A percentile compares a stretch with the other conserved stretches of the same genome.
Evolutionary conservation across 148 eudicot species (phyloP).

Genomic region (Heliamphora exappendiculata): DNA sequence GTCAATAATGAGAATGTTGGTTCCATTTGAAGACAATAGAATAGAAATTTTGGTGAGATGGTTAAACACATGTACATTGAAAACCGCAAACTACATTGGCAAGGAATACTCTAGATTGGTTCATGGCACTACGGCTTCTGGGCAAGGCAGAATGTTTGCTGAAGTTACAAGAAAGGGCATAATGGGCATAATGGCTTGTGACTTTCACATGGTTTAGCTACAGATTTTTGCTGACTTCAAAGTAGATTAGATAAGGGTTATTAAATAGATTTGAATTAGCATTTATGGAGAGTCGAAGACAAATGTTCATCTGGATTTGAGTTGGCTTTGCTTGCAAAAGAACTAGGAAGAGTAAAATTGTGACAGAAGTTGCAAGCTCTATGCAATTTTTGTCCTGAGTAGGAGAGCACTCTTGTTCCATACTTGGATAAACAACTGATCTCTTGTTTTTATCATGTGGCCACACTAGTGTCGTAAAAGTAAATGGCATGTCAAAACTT

Average conservation of each 20-base stretch:
- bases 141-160: not conserved
- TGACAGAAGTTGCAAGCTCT: no score
- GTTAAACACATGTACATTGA: no score
- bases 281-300: not conserved
- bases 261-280: no score
- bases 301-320: no score
- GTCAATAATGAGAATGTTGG: not conserved
- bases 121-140: not conserved
- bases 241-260: no score
- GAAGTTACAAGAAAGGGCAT: not conserved
- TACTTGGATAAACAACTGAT: not conserved
- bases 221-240: no score
- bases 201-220: not conserved
- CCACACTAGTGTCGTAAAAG: not conserved
- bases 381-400: not conserved
- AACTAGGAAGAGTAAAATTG: not conserved
- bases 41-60: not conserved
- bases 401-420: not conserved
- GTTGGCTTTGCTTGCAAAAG: no score
- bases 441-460: not conserved
- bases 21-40: not conserved
- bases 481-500: not conserved
- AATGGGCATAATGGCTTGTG: not conserved
- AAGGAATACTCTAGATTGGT: not conserved
- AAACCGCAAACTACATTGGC: not conserved